Percentiles rank a stretch among this genome's conserved stretches.
Evolutionary conservation across 2,329 filamentous ascomycete species (phyloP).

Genomic region (Aspergillus novofumigatus): DNA sequence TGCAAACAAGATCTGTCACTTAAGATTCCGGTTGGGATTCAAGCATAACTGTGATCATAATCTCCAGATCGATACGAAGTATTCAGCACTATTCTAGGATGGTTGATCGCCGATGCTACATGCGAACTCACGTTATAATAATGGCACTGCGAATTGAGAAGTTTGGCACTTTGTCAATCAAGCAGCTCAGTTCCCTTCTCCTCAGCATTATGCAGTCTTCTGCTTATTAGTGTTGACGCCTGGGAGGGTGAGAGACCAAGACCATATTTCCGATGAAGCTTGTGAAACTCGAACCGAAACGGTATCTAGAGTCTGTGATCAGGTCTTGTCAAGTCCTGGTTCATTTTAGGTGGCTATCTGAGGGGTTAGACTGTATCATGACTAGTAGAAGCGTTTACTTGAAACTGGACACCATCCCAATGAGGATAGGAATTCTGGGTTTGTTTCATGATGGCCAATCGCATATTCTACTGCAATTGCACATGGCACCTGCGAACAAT

Average conservation of each 20-base stretch:
- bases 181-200: no score
- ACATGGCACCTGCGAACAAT: no score
- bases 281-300: not conserved
- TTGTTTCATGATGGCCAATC: not conserved
- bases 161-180: no score
- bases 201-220: not conserved
- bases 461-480: no score
- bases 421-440: not conserved
- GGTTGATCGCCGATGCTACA: not conserved
- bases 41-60: not conserved
- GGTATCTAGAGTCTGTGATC: not conserved
- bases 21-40: not conserved
- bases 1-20: slow-evolving; percentile 16
- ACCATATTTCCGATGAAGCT: not conserved
- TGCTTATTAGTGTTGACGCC: not conserved
- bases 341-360: not conserved
- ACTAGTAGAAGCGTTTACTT: not conserved
- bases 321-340: not conserved
- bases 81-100: not conserved
- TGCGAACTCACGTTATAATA: not conserved
- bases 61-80: not conserved
- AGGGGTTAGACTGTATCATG: not conserved
- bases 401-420: not conserved
- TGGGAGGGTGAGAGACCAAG: not conserved
- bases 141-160: no score